Base-by-base conservation (phyloP, 148 eudicot genomes). In the Fagopyrum homotropicum region DNA sequence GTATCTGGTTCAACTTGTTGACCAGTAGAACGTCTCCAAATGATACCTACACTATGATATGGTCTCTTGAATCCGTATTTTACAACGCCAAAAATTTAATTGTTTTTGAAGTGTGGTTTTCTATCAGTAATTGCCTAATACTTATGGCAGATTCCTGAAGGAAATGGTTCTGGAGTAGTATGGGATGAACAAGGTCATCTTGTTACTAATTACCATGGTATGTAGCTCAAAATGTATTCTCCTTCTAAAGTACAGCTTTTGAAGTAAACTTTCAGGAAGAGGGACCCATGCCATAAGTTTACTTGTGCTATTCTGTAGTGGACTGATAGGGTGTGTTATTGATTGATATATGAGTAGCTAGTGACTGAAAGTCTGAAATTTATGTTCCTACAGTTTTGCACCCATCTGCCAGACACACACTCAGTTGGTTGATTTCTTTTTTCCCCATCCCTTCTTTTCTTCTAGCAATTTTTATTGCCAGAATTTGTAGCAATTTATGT, bases 181-280 rank as follows among this genome's bases (percentile, higher is more conserved):
- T 93, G 97, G 98, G 98, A 93, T 79, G 84, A 56, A 73, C 85
- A 86, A 81, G 99, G 99, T 63, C 98, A 92, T 80, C 88, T 95
- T 79, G 94, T 95, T 72, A 92, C 99, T 54, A 95, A 95, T 82
- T 95, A 95, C 77, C 99, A 95, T 77, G 99, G 99, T 95, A 85
- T 80, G 89, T 48, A 60, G 45, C 4, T 40, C 15, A 66, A 35
- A 9, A 6, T 40, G 1, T 40, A 15, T 66, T 12, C 46, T 66
- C 46, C 46, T 66, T 43, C 45, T 40, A 15, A 59, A 26, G 12
- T 17, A 12, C 66, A 59, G 35, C 7, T 6, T 59, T 19, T 55
- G 19, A 55, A 55, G 22, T 55, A 16, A 5, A 55, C 60, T 55
- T 55, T 55, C 60, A 55, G 6, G 7, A 30, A 59, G 64, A 5